Evolutionary conservation across 225 moss, liverwort and hornwort species (phyloP), one percentile per base, ranked within the genome.

Genomic region (Ulota crispa): DNA sequence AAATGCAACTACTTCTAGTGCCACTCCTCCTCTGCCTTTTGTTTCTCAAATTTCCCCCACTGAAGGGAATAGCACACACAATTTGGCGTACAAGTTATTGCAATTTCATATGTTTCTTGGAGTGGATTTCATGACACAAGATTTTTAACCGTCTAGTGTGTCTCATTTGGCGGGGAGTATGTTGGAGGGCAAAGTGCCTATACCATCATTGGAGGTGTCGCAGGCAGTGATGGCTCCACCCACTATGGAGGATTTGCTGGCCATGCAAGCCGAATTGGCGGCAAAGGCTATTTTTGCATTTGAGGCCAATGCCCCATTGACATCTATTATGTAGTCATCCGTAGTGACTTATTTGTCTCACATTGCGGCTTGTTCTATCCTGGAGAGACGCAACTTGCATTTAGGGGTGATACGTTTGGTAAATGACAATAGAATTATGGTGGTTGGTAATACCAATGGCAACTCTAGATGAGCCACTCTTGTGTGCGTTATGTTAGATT

Each of bases 1-100:
- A 0, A 6, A 54, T 6, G 54, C 7, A 4, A 21, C 54, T 20
- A 54, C 21, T 54, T 21, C 7, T 21, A 54, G 0, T 20, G 5
- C 2, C 3, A 5, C n/a, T n/a, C 21, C 16, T 16, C 14, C 3
- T 45, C 14, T 0, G 3, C 3, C 13, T 3, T 13, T 8, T 1
- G 12, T 45, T 12, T 7, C 6, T 21, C 16, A 54, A 3, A 7
- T 54, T 21, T 19, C 54, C 7, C 6, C 54, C 8, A 20, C 1
- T 19, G 7, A 21, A 19, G 21, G 7, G 3, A 21, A 21, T 7
- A 6, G 2, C 2, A 2, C 54, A 54, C 1, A 60, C 8, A 3
- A 0, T 24, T 60, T 27, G 4, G 12, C 24, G 3, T 45, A 45
- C 14, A 45, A 45, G 3, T 0, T 45, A 14, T 45, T 45, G 45